Percentiles rank a stretch among this genome's conserved stretches.
phyloP scores from a whole-genome alignment of 148 eudicot genomes.

The Linanthus parryae region DNA sequence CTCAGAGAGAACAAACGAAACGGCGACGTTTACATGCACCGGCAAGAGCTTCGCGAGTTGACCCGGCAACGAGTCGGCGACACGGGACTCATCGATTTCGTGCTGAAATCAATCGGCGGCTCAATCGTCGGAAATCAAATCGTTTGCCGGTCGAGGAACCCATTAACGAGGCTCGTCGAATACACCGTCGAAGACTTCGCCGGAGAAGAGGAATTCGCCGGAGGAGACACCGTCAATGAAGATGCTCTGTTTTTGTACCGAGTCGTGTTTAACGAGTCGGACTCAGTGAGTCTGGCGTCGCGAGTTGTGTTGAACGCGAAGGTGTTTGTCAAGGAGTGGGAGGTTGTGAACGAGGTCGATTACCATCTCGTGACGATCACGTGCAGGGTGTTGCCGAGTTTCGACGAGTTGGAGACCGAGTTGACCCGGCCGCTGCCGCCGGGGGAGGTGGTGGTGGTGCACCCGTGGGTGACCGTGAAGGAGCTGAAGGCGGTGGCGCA shows the following conservation, averaged over 20 bases:
- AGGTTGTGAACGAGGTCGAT: neutral
- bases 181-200: slow-evolving; percentile 5
- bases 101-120: slow-evolving; percentile 19
- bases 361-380: slow-evolving; percentile 16
- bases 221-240: slow-evolving; percentile 5
- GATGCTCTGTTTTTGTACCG: slow-evolving; percentile 22
- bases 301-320: slow-evolving; percentile 14
- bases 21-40: slow-evolving; percentile 7
- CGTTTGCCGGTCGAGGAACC: slow-evolving; percentile 16
- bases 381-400: slow-evolving; percentile 33
- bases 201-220: no score
- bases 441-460: slow-evolving; percentile 29
- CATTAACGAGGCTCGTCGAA: slow-evolving; percentile 13
- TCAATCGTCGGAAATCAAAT: slow-evolving; percentile 15
- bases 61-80: slow-evolving; percentile 16
- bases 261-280: slow-evolving; percentile 18
- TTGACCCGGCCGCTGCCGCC: slow-evolving; percentile 24
- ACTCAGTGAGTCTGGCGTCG: slow-evolving; percentile 15
- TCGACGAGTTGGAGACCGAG: slow-evolving; percentile 32
- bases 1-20: slow-evolving; percentile 4
- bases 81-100: slow-evolving; percentile 22
- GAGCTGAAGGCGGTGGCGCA: slow-evolving; percentile 26
- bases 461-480: slow-evolving; percentile 17
- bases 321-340: slow-evolving; percentile 31
- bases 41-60: slow-evolving; percentile 20